Evolutionary conservation across 2,329 filamentous ascomycete genomes (phyloP), one percentile per base, ranked within the genome.

Genomic region (Aspergillus vadensis): DNA sequence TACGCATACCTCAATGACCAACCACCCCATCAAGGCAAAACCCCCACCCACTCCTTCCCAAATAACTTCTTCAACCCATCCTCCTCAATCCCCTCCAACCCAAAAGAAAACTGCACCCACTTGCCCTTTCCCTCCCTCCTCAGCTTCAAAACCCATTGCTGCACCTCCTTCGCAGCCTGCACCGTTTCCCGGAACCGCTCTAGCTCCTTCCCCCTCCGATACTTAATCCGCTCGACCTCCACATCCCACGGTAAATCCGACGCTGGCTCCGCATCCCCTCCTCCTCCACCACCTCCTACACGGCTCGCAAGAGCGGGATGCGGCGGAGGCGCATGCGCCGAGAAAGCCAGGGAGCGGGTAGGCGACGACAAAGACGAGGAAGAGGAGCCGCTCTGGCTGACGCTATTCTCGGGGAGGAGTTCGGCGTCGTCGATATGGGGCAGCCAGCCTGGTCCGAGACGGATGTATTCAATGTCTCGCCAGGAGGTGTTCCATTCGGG

Each of bases 401-500:
- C 52, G 36, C 25, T 49, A 4, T 21, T 27, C 15, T 38, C 12
- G 44, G 10, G 17, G 39, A 19, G 9, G 43, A 62, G 4, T 7
- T 67, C 66, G 23, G 30, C 43, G 36, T 66, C 64, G 3, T 69
- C 59, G 4, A 64, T 14, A 38, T 66, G 63, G 0, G 77, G 74
- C 30, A 74, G 65, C 76, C 75, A 80, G 0, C 79, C 80, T 4
- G 79, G 75, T 5, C 74, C 73, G 4, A 82, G 67, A 6, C 76
- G 69, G 27, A 82, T 64, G 65, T 71, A 78, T 50, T 79, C 74
- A 10, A 82, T 65, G 56, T 79, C 75, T 59, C 79, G 69, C 80
- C 80, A 82, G 2, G 75, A 72, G 1, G 74, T 72, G 55, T 77
- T 81, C 79, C 79, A 82, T 48, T 81, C 79, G 1, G 79, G 76